These are phyloP conservation scores for Penicillium paneum DNA, from an alignment of 2,329 filamentous ascomycete genomes.

Conservation along the genomic window DNA sequence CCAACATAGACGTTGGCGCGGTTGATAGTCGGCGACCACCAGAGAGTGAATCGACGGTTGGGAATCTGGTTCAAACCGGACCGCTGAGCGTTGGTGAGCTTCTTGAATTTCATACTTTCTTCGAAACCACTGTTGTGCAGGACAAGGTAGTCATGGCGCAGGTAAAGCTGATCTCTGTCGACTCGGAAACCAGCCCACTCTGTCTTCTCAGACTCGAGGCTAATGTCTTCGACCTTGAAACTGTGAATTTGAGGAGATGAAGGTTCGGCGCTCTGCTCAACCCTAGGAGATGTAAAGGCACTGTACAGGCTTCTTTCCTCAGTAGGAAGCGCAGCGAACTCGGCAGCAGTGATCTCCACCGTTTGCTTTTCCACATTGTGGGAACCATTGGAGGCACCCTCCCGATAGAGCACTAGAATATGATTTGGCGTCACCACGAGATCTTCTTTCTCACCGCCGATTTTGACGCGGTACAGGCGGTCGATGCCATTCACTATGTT, in stretches of 20 bases:
- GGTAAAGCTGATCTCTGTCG: conserved; percentile 51
- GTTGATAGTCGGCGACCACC: conserved; percentile 95
- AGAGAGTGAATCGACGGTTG: conserved; percentile 95
- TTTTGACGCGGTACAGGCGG: conserved; percentile 50
- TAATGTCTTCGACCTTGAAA: conserved; percentile 44
- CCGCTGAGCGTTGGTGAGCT: conserved; percentile 93
- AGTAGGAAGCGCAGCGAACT: conserved; percentile 43
- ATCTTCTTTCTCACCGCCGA: conserved; percentile 44
- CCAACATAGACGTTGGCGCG: conserved; percentile 96
- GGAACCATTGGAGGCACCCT: conserved; percentile 11
- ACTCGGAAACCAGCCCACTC: conserved; percentile 53
- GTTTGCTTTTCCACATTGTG: conserved; percentile 37
- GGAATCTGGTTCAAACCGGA: conserved; percentile 98
- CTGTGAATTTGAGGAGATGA: conserved; percentile 21
- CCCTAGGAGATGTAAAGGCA: conserved; percentile 27
- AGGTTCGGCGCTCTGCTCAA: neutral
- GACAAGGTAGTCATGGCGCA: conserved; percentile 50
- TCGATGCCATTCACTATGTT: conserved; percentile 51
- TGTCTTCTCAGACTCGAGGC: conserved; percentile 43
- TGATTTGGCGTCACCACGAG: conserved; percentile 52
- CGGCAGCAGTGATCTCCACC: conserved; percentile 47
- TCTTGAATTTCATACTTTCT: conserved; percentile 90
- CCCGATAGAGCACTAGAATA: conserved; percentile 47
- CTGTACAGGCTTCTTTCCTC: conserved; percentile 38
- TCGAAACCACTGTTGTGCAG: conserved; percentile 53